Base-by-base conservation (phyloP, 164 flowering plant species). In the Macadamia tetraphylla region DNA sequence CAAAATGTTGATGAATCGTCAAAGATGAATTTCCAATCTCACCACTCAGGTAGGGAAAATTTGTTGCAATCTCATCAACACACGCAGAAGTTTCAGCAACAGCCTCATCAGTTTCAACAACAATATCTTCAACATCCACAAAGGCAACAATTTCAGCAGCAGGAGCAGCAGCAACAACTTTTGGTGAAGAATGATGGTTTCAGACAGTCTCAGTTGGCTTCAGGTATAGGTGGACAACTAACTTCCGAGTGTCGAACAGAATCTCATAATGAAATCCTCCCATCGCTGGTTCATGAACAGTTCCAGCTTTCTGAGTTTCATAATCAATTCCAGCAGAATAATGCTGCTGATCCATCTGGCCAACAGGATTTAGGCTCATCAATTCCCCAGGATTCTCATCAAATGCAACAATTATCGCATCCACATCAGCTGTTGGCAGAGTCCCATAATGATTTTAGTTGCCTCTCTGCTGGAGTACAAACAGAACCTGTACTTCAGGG, bases 271-370 rank as follows among this genome's bases (percentile, higher is more conserved):
- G 90, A 83, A 70, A 74, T 66, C 73, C 35, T 85, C 68, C 85
- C 75, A 13, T 71, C 86, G 29, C 90, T 82, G 64, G 73, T 71
- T 64, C 55, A 87, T 43, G 90, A 85, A 58, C 86, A 80, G 6
- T 87, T 81, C 66, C 88, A 84, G 30, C 76, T 82, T 64, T 42
- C 96, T 67, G 89, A 85, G 65, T 58, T 82, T 48, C 89, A 87
- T 70, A 79, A 80, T 64, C 94, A 90, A 55, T 85, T 82, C 65
- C 87, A 80, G 74, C 87, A 79, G 65, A 86, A 74, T 35, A 44
- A 49, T 63, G 68, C 76, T 49, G 43, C 77, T 69, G 91, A 74
- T 70, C 79, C 87, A 72, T 74, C 88, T 69, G 71, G 68, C 6
- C 73, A 69, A 60, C 84, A 67, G 58, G 87, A 82, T 52, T 67